These are phyloP conservation scores for Wickerhamomyces chaumierensis DNA, from an alignment of 805 yeast genomes.

Conservation along the genomic window DNA sequence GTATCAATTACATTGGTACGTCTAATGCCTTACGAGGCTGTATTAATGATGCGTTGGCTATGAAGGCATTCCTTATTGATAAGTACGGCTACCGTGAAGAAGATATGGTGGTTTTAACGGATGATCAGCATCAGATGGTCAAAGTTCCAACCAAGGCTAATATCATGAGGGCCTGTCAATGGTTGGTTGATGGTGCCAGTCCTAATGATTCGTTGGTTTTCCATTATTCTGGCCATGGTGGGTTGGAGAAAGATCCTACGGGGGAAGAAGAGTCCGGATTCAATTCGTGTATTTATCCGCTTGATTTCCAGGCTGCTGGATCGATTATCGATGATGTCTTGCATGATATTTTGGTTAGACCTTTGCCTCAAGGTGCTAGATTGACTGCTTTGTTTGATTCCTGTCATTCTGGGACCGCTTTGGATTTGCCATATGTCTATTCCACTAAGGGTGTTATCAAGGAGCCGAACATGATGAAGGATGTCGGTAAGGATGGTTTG, in stretches of 20 bases:
- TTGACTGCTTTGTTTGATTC: conserved; percentile 76
- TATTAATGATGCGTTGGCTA: conserved; percentile 61
- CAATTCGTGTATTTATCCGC: conserved; percentile 65
- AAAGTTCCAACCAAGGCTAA: conserved; percentile 57
- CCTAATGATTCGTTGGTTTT: conserved; percentile 73
- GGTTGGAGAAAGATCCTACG: conserved; percentile 53
- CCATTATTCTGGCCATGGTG: conserved; percentile 86
- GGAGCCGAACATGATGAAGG: conserved; percentile 70
- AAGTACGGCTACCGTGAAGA: conserved; percentile 37
- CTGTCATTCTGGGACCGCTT: conserved; percentile 77
- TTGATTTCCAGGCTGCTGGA: conserved; percentile 59
- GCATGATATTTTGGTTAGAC: conserved; percentile 59
- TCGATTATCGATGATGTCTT: conserved; percentile 63
- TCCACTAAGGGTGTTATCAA: conserved; percentile 77
- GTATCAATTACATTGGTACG: conserved; percentile 67
- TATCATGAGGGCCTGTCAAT: conserved; percentile 67
- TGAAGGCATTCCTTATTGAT: conserved; percentile 25
- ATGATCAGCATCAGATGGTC: conserved; percentile 36
- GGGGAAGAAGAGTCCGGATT: conserved; percentile 71
- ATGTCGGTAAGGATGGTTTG: conserved; percentile 58
- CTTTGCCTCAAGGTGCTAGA: conserved; percentile 63
- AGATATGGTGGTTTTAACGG: conserved; percentile 51
- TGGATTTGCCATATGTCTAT: conserved; percentile 72
- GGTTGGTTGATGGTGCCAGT: conserved; percentile 65
- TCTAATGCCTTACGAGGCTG: conserved; percentile 59